These are phyloP conservation scores for Hypoxylon sp. DNA, from an alignment of 2,329 filamentous ascomycete species.

Conservation along the genomic window DNA sequence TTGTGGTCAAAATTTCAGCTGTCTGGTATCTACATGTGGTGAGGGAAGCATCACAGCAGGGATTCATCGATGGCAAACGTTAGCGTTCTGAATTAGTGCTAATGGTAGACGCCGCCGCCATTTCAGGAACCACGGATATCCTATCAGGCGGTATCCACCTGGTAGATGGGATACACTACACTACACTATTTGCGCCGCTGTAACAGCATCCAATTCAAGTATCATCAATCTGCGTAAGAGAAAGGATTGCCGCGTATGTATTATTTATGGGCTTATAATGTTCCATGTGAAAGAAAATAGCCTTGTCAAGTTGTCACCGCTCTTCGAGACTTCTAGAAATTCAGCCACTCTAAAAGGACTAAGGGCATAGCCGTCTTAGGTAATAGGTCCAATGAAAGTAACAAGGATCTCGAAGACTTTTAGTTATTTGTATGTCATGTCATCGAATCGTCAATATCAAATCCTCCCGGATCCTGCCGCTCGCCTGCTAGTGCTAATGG, in stretches of 20 bases:
- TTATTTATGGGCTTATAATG: conserved; percentile 28
- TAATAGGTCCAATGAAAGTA: conserved; percentile 34
- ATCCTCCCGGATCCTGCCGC: conserved; percentile 43
- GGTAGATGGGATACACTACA: conserved; percentile 10
- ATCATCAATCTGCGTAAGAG: neutral
- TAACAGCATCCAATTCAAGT: conserved; percentile 18
- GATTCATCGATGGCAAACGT: conserved; percentile 31
- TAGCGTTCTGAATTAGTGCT: conserved; percentile 40
- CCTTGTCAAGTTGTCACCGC: conserved; percentile 42
- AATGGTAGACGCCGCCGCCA: conserved; percentile 38
- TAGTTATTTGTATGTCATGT: conserved; percentile 34
- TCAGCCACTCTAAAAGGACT: conserved; percentile 25
- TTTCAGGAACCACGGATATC: conserved; percentile 39
- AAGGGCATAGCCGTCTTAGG: conserved; percentile 38
- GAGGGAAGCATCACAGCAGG: conserved; percentile 11
- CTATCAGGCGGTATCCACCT: conserved; percentile 39
- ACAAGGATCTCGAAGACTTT: conserved; percentile 18
- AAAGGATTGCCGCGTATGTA: conserved; percentile 31
- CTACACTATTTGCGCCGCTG: conserved; percentile 14
- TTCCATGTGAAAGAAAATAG: conserved; percentile 11
- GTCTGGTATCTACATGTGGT: neutral
- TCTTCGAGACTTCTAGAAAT: conserved; percentile 40
- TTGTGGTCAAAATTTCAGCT: conserved; percentile 25
- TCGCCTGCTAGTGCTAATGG: conserved; percentile 16
- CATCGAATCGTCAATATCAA: conserved; percentile 37